Evolutionary conservation across 805 yeast genomes (phyloP).

Genomic region (Saccharomycopsis oosterbeekiorum): DNA sequence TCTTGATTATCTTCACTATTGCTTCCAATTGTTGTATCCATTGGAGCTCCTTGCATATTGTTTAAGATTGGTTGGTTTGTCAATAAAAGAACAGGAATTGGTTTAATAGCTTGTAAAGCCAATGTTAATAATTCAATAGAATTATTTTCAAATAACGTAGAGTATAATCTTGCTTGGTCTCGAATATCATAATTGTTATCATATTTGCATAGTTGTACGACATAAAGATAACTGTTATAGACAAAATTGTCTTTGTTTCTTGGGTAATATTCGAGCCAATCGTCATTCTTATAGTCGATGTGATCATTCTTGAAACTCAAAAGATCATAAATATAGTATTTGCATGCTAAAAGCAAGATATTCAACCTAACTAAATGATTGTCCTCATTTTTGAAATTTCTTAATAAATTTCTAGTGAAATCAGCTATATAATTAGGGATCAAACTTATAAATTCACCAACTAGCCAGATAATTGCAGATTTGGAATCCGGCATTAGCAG

Average conservation of each 20-base stretch:
- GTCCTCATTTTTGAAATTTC: constrained; percentile 42
- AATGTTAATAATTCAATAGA: constrained; percentile 56
- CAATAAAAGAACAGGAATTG: constrained; percentile 35
- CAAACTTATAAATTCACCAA: constrained; percentile 64
- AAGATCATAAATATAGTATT: constrained; percentile 49
- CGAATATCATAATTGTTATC: constrained; percentile 72
- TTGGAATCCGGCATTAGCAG: constrained; percentile 42
- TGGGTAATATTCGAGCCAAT: constrained; percentile 10
- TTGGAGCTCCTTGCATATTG: constrained; percentile 3
- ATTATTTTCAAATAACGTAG: constrained; percentile 44
- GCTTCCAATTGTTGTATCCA: not conserved
- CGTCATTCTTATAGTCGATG: constrained; percentile 17
- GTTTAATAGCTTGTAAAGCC: constrained; percentile 69
- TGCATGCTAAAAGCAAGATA: constrained; percentile 63
- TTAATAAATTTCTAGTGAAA: constrained; percentile 49
- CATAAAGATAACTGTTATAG: constrained; percentile 30
- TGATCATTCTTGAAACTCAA: constrained; percentile 28
- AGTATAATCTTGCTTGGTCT: constrained; percentile 70
- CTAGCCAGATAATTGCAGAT: constrained; percentile 81
- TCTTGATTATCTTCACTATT: not conserved
- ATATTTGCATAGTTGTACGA: constrained; percentile 55
- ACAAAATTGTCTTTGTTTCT: constrained; percentile 12
- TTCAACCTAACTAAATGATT: constrained; percentile 55
- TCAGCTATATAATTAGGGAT: constrained; percentile 59
- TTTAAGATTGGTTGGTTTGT: constrained; percentile 17